A percentile compares a stretch with the other conserved stretches of the same genome.
Evolutionary conservation across 352 stramenopile genomes (phyloP).

Genomic region (Phytophthora fragariaefolia): DNA sequence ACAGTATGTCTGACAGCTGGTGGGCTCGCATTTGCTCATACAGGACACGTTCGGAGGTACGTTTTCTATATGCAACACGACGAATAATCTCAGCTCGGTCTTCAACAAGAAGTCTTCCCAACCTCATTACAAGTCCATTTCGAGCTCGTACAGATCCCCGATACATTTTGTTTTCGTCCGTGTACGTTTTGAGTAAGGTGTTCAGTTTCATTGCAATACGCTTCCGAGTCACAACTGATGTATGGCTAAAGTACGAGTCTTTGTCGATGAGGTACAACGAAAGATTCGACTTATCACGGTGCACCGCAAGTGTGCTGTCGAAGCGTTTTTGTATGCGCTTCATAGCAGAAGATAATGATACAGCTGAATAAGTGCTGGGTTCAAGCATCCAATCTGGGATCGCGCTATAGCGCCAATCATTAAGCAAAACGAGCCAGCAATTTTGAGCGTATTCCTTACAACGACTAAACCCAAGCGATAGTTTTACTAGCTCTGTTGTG

Average conservation of each 20-base stretch:
- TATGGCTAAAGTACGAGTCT: slow-evolving; percentile 14
- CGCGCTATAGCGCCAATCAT: slow-evolving; percentile 14
- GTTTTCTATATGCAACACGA: slow-evolving; percentile 37
- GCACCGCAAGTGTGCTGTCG: slow-evolving; percentile 3
- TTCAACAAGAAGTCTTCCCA: slow-evolving; percentile 36
- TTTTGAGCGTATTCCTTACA: slow-evolving; percentile 10
- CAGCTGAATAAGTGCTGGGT: not conserved
- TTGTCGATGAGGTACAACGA: slow-evolving; percentile 23
- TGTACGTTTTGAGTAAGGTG: slow-evolving; percentile 21
- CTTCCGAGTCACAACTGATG: slow-evolving; percentile 12
- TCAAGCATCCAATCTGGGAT: slow-evolving; percentile 32
- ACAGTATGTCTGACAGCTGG: slow-evolving; percentile 22
- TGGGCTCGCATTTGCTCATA: slow-evolving; percentile 18
- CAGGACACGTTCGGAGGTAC: slow-evolving; percentile 17
- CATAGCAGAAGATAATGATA: slow-evolving; percentile 1
- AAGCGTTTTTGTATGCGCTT: slow-evolving; percentile 21
- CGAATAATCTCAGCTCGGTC: slow-evolving; percentile 45
- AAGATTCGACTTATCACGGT: not conserved
- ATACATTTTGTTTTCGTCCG: slow-evolving; percentile 17
- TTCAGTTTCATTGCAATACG: slow-evolving; percentile 16
- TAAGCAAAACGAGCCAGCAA: slow-evolving; percentile 6
- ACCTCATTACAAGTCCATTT: slow-evolving; percentile 22
- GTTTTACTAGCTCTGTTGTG: slow-evolving; percentile 31
- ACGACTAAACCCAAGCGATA: slow-evolving; percentile 35
- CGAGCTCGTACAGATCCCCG: slow-evolving; percentile 14